Conservation (phyloP, 352 stramenopile species). For the Globisporangium mamillatum region DNA sequence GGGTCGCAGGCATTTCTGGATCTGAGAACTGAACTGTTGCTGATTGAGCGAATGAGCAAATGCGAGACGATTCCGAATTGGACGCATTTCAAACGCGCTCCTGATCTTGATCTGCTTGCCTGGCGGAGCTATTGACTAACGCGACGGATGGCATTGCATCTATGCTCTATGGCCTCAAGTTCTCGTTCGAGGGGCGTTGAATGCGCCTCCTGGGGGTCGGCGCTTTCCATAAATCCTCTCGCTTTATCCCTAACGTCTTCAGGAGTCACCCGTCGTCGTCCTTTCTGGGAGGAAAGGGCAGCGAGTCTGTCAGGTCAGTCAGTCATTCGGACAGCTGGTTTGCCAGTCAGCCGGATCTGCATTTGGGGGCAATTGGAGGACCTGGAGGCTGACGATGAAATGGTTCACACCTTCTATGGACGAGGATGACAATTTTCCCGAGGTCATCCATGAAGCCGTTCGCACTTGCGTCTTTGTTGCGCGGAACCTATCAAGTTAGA, state of each 20-base stretch:
- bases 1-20: slow-evolving; percentile 42
- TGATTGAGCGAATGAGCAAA: neutral
- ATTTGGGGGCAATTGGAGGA: no score
- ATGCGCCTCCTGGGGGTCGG: neutral
- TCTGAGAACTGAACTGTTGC: neutral
- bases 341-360: neutral
- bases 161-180: neutral
- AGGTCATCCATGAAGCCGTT: neutral
- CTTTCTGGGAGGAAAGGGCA: neutral
- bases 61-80: slow-evolving; percentile 9
- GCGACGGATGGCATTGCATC: neutral
- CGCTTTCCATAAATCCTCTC: neutral
- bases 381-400: no score
- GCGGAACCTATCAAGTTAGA: neutral
- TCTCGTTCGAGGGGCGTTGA: neutral
- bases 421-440: neutral
- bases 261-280: neutral
- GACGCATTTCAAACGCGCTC: neutral
- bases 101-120: neutral
- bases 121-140: neutral
- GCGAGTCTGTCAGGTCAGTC: neutral
- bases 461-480: neutral
- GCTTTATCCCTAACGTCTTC: neutral
- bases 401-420: neutral
- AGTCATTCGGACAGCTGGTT: neutral